Base-by-base conservation (phyloP, 441 rosid species). In the Biscutella laevigata region DNA sequence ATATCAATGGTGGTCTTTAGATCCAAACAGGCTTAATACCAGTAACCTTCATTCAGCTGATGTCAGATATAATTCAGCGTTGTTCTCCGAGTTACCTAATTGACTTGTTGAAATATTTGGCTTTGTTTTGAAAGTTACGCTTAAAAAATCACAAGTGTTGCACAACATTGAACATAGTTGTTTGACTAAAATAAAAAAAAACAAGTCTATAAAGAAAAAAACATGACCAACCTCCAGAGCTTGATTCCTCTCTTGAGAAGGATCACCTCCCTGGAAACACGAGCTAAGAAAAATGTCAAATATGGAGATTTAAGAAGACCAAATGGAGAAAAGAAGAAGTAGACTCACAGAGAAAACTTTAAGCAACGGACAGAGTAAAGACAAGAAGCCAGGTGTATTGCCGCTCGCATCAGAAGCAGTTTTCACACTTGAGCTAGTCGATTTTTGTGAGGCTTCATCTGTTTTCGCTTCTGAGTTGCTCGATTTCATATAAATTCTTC, bases 351-450 rank as follows among this genome's bases (percentile, higher is more conserved):
- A 80, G 70, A 83, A 84, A 33, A 83, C 71, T 72, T 71, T 82
- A 60, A 81, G 95, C 61, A 87, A 64, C 9, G 95, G 95, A 35
- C 90, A 84, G n/a, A 87, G 84, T 46, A 87, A 11, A 28, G 96
- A 84, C 71, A 87, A 74, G 80, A 82, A 78, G 71, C 75, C 75
- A 6, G 87, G 63, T 16, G 77, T 4, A 26, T 12, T 45, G 25
- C 43, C 39, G 30, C 45, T 58, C 15, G 28, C 36, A 25, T 33
- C 57, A 22, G 53, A 48, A 17, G 45, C 7, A 33, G 14, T 40
- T 11, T 28, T 50, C 15, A 35, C 64, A 36, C 33, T 20, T 21
- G 47, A 36, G 27, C 41, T 19, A 5, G 7, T 29, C n/a, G 25
- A n/a, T 14, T 37, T 21, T 5, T 5, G 19, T 17, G 62, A 10